Evolutionary conservation across 2,329 filamentous ascomycete genomes (phyloP).

Genomic region (Cladosporium austrohemisphaericum): DNA sequence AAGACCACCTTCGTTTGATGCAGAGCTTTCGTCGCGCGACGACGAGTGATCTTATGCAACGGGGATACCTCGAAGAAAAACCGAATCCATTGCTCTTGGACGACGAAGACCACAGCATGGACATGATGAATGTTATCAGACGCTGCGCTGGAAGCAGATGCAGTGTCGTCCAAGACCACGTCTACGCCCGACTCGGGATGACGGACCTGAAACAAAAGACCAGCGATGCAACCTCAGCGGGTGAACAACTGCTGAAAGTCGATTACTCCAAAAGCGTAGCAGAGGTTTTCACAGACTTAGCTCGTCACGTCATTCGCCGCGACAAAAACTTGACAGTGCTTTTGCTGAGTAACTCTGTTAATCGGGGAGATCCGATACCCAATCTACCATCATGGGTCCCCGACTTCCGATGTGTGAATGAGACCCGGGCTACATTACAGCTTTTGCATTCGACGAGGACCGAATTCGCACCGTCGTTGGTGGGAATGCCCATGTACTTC

Average conservation of each 20-base stretch:
- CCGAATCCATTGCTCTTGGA: not conserved
- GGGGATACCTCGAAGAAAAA: not conserved
- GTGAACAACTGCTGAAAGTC: not conserved
- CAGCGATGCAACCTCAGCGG: not conserved
- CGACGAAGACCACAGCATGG: not conserved
- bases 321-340: not conserved
- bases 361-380: too few relatives aligned
- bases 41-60: not conserved
- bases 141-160: not conserved
- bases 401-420: not conserved
- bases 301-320: not conserved
- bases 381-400: not conserved
- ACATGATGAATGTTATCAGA: not conserved
- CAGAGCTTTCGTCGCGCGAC: not conserved
- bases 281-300: not conserved
- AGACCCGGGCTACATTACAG: too few relatives aligned
- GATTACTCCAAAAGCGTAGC: not conserved
- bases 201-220: not conserved
- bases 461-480: too few relatives aligned
- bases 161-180: not conserved
- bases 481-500: too few relatives aligned
- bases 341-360: too few relatives aligned
- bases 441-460: too few relatives aligned
- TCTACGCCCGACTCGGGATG: not conserved
- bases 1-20: too few relatives aligned